Base-by-base conservation (phyloP, 108 stramenopile genomes). In the Seminavis robusta region DNA sequence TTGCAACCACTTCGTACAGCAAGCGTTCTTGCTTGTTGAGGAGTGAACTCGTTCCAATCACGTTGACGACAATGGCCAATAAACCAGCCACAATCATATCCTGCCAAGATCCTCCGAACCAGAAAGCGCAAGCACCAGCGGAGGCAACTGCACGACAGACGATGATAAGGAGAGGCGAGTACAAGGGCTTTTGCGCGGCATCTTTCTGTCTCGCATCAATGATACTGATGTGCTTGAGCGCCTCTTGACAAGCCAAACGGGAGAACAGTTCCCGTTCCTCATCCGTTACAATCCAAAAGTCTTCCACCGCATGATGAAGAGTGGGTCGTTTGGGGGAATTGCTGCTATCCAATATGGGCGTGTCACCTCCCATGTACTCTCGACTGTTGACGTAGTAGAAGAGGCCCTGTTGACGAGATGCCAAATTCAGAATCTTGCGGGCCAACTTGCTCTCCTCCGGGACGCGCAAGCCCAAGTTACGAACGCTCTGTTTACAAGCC, bases 71-170 rank as follows among this genome's bases (percentile, higher is more conserved):
- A 9, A 69, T 7, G 10, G 61, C 52, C 9, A 69, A 49, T 1
- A 56, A 1, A 30, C 53, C 68, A n/a, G 68, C 52, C 52, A 60
- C 51, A 5, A 41, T 11, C 49, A 67, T 67, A 45, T 67, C 66
- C 6, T 37, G 27, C 59, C 58, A 59, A 1, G 59, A 59, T 23
- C 50, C 66, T 33, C 33, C 36, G 27, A 67, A 67, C 66, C 66
- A 67, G 3, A 67, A 23, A 25, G 34, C 66, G 15, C 34, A 26
- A 7, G 66, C 66, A 16, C 66, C 66, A 9, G 57, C 47, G 4
- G 66, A 33, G n/a, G 27, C 38, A 33, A 52, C 17, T n/a, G n/a
- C n/a, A n/a, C n/a, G n/a, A n/a, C n/a, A n/a, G n/a, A n/a, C n/a
- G n/a, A n/a, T n/a, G n/a, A n/a, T n/a, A n/a, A n/a, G n/a, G n/a